Evolutionary conservation across 345 rosid genomes (phyloP).

Genomic region (Erodium maritimum): DNA sequence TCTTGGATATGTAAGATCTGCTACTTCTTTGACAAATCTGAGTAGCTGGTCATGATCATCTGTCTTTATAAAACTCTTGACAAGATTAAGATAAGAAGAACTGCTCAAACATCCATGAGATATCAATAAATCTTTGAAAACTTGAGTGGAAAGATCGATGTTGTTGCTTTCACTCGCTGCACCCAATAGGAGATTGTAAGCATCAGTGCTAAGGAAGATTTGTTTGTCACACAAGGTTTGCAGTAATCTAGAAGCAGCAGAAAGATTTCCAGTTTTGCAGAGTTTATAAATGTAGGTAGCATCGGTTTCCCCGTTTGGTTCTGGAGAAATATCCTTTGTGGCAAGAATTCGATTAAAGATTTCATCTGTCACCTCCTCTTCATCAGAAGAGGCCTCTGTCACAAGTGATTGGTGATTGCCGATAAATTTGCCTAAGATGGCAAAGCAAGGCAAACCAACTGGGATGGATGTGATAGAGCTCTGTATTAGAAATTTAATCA

Average conservation of each 20-base stretch:
- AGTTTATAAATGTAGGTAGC: conserved; percentile 21
- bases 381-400: conserved; percentile 25
- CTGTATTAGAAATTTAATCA: conserved; percentile 32
- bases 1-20: conserved; percentile 29
- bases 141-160: conserved; percentile 21
- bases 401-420: conserved; percentile 14
- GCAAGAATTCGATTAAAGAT: conserved; percentile 22
- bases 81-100: conserved; percentile 38
- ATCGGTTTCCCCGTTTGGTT: conserved; percentile 19
- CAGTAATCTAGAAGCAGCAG: conserved; percentile 34
- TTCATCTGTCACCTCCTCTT: conserved; percentile 21
- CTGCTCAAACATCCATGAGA: conserved; percentile 36
- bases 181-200: conserved; percentile 29
- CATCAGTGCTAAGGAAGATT: conserved; percentile 20
- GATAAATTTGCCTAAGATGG: conserved; percentile 8
- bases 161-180: conserved; percentile 27
- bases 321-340: conserved; percentile 15
- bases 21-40: conserved; percentile 38
- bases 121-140: conserved; percentile 34
- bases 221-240: conserved; percentile 26
- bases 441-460: conserved; percentile 22
- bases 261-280: conserved; percentile 37
- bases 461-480: conserved; percentile 22
- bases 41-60: conserved; percentile 26
- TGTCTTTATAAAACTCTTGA: conserved; percentile 38